Conservation (phyloP, 805 yeast genomes). For the Sugiyamaella marilandica region DNA sequence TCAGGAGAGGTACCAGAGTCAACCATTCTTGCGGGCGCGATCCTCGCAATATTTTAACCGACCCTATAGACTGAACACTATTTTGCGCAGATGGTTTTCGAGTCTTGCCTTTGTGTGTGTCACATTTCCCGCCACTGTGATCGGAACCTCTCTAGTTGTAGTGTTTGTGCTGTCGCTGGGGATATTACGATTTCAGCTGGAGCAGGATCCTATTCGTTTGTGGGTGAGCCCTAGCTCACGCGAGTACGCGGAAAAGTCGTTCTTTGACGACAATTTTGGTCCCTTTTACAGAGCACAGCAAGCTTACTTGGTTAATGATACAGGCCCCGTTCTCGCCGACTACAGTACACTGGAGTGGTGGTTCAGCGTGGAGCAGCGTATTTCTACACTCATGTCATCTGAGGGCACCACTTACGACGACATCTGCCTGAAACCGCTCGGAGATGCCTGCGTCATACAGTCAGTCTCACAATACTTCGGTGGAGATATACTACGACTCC, state of each 20-base stretch:
- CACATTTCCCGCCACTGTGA: constrained; percentile 49
- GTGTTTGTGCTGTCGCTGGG: constrained; percentile 50
- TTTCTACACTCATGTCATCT: constrained; percentile 23
- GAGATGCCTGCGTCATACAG: constrained; percentile 75
- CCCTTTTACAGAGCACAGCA: constrained; percentile 91
- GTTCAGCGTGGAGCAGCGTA: constrained; percentile 68
- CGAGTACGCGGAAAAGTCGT: constrained; percentile 60
- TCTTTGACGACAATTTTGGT: constrained; percentile 76
- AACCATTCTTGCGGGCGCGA: not conserved
- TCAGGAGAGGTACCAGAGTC: not conserved
- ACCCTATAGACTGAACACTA: constrained; percentile 46
- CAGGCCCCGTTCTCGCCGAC: constrained; percentile 57
- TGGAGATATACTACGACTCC: constrained; percentile 50
- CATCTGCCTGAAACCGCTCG: constrained; percentile 76
- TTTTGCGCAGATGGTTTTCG: constrained; percentile 45
- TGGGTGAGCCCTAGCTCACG: constrained; percentile 85
- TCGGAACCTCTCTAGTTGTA: constrained; percentile 40
- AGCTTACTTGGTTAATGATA: constrained; percentile 62
- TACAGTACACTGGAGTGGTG: constrained; percentile 82
- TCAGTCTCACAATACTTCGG: constrained; percentile 85
- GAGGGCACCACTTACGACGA: constrained; percentile 43
- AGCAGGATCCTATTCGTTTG: constrained; percentile 71
- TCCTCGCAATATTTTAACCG: constrained; percentile 3
- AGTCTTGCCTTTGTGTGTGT: constrained; percentile 58
- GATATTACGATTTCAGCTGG: constrained; percentile 50